Conservation (phyloP, 2,329 filamentous ascomycete species). For the Fusarium miscanthi region DNA sequence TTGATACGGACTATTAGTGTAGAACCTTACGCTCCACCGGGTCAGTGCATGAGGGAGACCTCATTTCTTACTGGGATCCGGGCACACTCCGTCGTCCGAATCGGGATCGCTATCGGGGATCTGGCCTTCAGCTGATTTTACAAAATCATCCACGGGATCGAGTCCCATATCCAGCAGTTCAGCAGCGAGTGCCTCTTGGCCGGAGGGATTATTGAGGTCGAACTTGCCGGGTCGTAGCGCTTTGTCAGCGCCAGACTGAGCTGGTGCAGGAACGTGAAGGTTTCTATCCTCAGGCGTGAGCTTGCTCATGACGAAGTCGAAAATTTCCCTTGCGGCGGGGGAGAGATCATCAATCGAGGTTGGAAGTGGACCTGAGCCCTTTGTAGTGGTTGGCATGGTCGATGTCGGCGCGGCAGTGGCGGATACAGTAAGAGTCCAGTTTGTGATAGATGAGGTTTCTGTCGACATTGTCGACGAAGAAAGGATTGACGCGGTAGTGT, state of each 20-base stretch:
- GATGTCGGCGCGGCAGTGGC: not conserved
- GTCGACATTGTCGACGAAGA: fast-evolving
- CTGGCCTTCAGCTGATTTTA: no score
- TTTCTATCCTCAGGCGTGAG: not conserved
- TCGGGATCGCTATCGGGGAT: no score
- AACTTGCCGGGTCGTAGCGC: not conserved
- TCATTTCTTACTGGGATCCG: no score
- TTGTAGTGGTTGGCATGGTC: not conserved
- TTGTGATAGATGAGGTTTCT: not conserved
- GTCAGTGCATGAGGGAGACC: no score
- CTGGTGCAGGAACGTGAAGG: not conserved
- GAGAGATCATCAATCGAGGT: not conserved
- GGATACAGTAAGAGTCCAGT: not conserved
- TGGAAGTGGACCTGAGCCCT: not conserved
- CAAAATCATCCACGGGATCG: no score
- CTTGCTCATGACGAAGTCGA: not conserved
- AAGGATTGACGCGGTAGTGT: not conserved
- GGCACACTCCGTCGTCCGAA: no score
- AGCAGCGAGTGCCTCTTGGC: not conserved
- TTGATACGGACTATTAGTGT: not conserved
- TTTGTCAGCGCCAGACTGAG: not conserved
- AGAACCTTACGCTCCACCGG: not conserved
- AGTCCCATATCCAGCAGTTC: not conserved
- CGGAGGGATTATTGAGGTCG: not conserved
- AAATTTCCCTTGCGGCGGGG: not conserved